Evolutionary conservation across 352 stramenopile species (phyloP).

Genomic region (Phytophthora europaea): DNA sequence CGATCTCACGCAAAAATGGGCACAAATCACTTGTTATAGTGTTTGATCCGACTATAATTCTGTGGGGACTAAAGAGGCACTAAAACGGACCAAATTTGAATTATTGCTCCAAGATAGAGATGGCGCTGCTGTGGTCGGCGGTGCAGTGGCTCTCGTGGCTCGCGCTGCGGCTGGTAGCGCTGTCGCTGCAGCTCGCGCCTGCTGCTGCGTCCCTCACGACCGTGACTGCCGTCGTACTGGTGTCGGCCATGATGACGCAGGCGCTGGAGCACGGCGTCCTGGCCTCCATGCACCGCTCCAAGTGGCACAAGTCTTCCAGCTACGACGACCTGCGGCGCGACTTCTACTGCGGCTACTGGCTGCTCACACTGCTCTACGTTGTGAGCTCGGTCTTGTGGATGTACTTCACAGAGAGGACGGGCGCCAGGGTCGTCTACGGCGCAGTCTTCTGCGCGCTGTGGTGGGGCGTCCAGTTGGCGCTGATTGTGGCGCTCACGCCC

Average conservation of each 20-base stretch:
- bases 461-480: conserved; percentile 64
- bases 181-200: conserved; percentile 35
- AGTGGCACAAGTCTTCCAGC: conserved; percentile 51
- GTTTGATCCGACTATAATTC: neutral
- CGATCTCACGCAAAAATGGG: neutral
- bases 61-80: neutral
- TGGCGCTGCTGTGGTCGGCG: conserved; percentile 29
- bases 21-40: neutral
- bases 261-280: conserved; percentile 73
- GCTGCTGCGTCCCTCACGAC: conserved; percentile 24
- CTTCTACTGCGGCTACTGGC: conserved; percentile 81
- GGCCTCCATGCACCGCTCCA: conserved; percentile 57
- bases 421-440: conserved; percentile 57
- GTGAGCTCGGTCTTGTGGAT: conserved; percentile 60
- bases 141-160: conserved; percentile 24
- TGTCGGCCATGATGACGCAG: conserved; percentile 70
- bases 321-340: conserved; percentile 46
- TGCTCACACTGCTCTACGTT: conserved; percentile 54
- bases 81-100: conserved; percentile 12
- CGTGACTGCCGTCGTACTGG: conserved; percentile 46
- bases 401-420: conserved; percentile 66
- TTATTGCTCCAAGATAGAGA: conserved; percentile 21
- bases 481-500: conserved; percentile 69
- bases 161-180: conserved; percentile 10
- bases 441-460: conserved; percentile 59